These are phyloP conservation scores for Apophysomyces variabilis DNA, from an alignment of 371 early-diverging fungal species.

Conservation along the genomic window DNA sequence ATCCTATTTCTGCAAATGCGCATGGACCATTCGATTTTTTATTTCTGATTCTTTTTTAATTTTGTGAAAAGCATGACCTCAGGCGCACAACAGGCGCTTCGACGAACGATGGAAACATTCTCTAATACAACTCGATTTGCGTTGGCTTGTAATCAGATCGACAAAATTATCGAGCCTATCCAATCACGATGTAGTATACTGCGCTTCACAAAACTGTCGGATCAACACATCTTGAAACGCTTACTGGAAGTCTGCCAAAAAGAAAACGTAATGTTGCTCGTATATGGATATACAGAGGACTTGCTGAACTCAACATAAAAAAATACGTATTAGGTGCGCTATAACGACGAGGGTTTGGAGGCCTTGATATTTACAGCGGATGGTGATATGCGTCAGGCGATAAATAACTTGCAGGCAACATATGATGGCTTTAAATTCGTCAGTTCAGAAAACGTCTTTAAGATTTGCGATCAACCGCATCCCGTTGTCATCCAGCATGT, in stretches of 20 bases:
- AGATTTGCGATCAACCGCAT: conserved; percentile 96
- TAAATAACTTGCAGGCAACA: conserved; percentile 97
- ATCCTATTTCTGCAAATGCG: not conserved
- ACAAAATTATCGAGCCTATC: conserved; percentile 99
- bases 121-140: conserved; percentile 96
- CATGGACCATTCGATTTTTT: conserved; percentile 9
- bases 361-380: conserved; percentile 96
- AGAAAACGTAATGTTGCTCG: conserved; percentile 70
- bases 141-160: conserved; percentile 96
- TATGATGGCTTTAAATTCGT: conserved; percentile 84
- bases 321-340: conserved; percentile 60
- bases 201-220: conserved; percentile 81
- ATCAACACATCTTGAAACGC: conserved; percentile 78
- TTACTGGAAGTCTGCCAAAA: conserved; percentile 81
- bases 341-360: conserved; percentile 87
- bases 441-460: conserved; percentile 89
- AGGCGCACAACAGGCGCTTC: conserved; percentile 96
- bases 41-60: not conserved
- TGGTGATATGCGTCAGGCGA: conserved; percentile 99
- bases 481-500: conserved; percentile 82
- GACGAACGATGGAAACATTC: conserved; percentile 98
- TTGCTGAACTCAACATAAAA: not conserved
- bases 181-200: conserved; percentile 98
- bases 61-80: conserved; percentile 75
- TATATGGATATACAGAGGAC: not conserved